Evolutionary conservation across 208 protist genomes (phyloP).

Genomic region (Acanthamoeba culbertsoni): DNA sequence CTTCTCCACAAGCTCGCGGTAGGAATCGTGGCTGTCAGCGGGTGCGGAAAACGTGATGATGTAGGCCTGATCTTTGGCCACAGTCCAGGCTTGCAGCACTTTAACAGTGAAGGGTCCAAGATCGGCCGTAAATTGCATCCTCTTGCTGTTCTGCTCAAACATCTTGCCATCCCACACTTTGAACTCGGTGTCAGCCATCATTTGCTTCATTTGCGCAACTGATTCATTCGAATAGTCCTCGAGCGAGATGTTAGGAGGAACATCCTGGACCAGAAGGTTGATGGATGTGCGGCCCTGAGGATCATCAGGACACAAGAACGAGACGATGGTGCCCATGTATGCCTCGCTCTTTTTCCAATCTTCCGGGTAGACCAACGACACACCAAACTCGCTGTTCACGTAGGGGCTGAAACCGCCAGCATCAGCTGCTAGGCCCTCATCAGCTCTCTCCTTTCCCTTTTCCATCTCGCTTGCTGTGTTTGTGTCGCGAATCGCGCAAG

Average conservation of each 20-base stretch:
- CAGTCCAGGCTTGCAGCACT: background rate
- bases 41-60: background rate
- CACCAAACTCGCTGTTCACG: background rate
- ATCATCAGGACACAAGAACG: background rate
- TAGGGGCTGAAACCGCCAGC: background rate
- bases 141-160: background rate
- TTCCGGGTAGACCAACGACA: background rate
- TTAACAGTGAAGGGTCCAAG: constrained; percentile 17
- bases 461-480: background rate
- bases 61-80: constrained; percentile 21
- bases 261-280: background rate
- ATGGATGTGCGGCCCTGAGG: background rate
- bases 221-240: background rate
- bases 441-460: background rate
- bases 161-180: background rate
- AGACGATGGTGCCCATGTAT: constrained; percentile 35
- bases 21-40: background rate
- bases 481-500: background rate
- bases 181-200: background rate
- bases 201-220: background rate
- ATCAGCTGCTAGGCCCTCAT: background rate
- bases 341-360: constrained; percentile 4
- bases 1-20: background rate
- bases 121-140: background rate
- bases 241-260: background rate